Evolutionary conservation across 208 protist species (phyloP).

Genomic region (Acanthamoeba culbertsoni): DNA sequence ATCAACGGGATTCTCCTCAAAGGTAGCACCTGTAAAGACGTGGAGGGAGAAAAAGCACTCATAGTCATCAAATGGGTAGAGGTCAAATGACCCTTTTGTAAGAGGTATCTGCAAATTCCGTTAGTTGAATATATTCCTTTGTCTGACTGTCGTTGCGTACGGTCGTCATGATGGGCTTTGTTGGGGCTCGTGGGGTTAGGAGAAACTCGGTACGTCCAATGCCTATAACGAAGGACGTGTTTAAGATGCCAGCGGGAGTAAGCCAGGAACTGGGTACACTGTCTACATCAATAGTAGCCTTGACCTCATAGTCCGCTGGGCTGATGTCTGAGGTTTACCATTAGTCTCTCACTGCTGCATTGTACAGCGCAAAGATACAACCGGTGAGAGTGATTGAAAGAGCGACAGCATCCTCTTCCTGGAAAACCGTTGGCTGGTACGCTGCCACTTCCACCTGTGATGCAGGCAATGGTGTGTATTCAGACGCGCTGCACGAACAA

Average conservation of each 20-base stretch:
- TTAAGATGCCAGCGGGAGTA: background rate
- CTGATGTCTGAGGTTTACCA: background rate
- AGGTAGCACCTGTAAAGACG: background rate
- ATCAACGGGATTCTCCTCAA: background rate
- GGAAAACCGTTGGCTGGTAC: too few relatives aligned
- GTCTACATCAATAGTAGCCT: background rate
- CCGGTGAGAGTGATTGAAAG: background rate
- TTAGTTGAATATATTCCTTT: background rate
- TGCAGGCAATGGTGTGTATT: background rate
- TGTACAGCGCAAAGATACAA: background rate
- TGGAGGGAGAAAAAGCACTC: background rate
- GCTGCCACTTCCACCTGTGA: too few relatives aligned
- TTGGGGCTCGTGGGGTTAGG: background rate
- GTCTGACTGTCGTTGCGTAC: background rate
- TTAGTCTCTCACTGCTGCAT: background rate
- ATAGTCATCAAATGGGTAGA: constrained; percentile 35
- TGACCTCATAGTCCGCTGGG: background rate
- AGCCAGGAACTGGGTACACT: background rate
- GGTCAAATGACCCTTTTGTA: background rate
- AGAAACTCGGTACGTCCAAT: background rate
- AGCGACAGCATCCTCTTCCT: too few relatives aligned
- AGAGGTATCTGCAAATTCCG: constrained; percentile 11
- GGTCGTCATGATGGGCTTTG: background rate
- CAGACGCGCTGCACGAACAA: background rate
- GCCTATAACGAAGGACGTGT: background rate